Conservation (phyloP, 129 eudicot genomes). For the Cynara cardunculus region DNA sequence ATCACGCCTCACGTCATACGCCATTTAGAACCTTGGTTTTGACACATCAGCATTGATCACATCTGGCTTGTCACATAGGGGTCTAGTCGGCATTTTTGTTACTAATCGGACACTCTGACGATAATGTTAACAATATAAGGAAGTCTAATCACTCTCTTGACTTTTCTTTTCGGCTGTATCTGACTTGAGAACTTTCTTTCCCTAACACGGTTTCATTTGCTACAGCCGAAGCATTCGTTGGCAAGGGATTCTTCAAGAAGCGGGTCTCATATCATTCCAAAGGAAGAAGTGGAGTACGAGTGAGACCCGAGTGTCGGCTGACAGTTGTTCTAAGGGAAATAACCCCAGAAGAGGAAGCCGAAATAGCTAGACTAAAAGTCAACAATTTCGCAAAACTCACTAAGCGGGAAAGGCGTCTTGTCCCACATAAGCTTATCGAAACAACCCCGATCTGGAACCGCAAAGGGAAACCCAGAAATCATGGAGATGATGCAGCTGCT, state of each 20-base stretch:
- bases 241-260: constrained; percentile 73
- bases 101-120: neutral
- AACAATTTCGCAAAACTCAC: constrained; percentile 62
- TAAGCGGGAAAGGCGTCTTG: constrained; percentile 66
- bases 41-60: neutral
- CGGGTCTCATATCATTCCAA: constrained; percentile 62
- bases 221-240: constrained; percentile 92
- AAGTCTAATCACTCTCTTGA: neutral
- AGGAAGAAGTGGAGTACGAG: constrained; percentile 64
- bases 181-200: constrained; percentile 1
- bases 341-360: constrained; percentile 86
- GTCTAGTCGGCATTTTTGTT: neutral
- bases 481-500: constrained; percentile 15
- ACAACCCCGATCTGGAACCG: constrained; percentile 86
- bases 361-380: constrained; percentile 72
- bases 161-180: neutral
- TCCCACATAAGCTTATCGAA: constrained; percentile 85
- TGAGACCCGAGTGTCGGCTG: constrained; percentile 77
- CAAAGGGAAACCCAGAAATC: constrained; percentile 49
- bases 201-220: neutral
- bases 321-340: constrained; percentile 83
- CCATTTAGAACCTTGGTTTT: too few relatives aligned
- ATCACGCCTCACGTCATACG: too few relatives aligned
- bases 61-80: neutral
- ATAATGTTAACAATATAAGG: too few relatives aligned